These are phyloP conservation scores for Wickerhamomyces sp. DNA, from an alignment of 1,139 yeast genomes.

Conservation along the genomic window DNA sequence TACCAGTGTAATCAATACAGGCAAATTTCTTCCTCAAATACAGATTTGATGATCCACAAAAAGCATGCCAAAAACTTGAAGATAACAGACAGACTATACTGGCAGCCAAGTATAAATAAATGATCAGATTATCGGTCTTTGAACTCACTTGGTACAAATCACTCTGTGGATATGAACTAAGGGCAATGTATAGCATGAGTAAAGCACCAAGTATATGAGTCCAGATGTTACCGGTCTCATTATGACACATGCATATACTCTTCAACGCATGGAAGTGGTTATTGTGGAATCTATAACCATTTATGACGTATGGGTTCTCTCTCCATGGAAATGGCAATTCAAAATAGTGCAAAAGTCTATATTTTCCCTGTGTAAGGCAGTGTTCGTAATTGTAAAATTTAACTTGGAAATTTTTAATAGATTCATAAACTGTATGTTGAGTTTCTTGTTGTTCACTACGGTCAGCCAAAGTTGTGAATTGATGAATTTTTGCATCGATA, in stretches of 20 bases:
- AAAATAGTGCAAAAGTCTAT: slow-evolving; percentile 66
- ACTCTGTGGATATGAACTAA: slow-evolving; percentile 58
- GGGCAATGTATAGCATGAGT: slow-evolving; percentile 49
- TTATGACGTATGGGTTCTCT: slow-evolving; percentile 78
- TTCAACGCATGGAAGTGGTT: slow-evolving; percentile 53
- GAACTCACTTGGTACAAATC: slow-evolving; percentile 35
- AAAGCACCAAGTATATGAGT: slow-evolving; percentile 73
- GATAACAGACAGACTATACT: slow-evolving; percentile 73
- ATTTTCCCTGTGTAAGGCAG: slow-evolving; percentile 52
- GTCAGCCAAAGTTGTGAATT: slow-evolving; percentile 44
- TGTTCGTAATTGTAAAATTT: slow-evolving; percentile 55
- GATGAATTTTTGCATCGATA: slow-evolving; percentile 50
- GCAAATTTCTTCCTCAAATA: slow-evolving; percentile 70
- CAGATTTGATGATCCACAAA: slow-evolving; percentile 68
- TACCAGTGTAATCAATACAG: slow-evolving; percentile 94
- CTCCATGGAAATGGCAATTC: slow-evolving; percentile 92
- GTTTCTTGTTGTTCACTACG: slow-evolving; percentile 15
- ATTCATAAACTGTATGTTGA: slow-evolving; percentile 11
- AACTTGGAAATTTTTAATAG: slow-evolving; percentile 30
- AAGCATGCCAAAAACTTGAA: slow-evolving; percentile 90
- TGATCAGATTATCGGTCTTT: slow-evolving; percentile 39
- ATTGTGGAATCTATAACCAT: slow-evolving; percentile 81
- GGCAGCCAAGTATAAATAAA: slow-evolving; percentile 63
- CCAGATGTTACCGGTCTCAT: slow-evolving; percentile 94
- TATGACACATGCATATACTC: slow-evolving; percentile 64